phyloP scores from a whole-genome alignment of 306 rosid genomes.

The Cucurbita pepo region DNA sequence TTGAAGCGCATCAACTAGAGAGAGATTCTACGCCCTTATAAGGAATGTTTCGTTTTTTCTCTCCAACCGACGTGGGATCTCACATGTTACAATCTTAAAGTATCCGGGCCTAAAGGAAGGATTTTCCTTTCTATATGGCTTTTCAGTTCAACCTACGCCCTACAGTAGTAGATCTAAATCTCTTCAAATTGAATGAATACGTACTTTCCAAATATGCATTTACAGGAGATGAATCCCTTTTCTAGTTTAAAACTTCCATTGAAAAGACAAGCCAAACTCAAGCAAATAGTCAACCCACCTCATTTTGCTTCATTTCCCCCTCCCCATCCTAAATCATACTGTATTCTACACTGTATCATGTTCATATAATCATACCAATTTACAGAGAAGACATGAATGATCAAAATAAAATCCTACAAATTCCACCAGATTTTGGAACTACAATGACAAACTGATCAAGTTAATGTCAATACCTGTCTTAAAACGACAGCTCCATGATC shows the following conservation, averaged over 20 bases:
- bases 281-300: not conserved
- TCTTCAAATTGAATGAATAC: not conserved
- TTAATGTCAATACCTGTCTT: conserved; percentile 42
- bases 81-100: not conserved
- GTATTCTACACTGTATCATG: not conserved
- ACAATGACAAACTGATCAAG: not conserved
- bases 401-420: not conserved
- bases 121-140: not conserved
- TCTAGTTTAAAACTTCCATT: not conserved
- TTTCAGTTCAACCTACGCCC: not conserved
- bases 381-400: not conserved
- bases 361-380: not conserved
- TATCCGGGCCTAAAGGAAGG: not conserved
- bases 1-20: too few species aligned
- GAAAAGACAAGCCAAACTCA: not conserved
- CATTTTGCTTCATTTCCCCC: not conserved
- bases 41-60: too few species aligned
- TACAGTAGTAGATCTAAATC: not conserved
- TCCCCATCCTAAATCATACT: not conserved
- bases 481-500: conserved; percentile 49
- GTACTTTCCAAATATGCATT: not conserved
- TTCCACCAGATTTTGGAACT: not conserved
- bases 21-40: too few species aligned
- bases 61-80: too few species aligned
- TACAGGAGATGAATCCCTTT: not conserved